Conservation (phyloP, 2,329 filamentous ascomycete species). For the Aspergillaceae sp. region DNA sequence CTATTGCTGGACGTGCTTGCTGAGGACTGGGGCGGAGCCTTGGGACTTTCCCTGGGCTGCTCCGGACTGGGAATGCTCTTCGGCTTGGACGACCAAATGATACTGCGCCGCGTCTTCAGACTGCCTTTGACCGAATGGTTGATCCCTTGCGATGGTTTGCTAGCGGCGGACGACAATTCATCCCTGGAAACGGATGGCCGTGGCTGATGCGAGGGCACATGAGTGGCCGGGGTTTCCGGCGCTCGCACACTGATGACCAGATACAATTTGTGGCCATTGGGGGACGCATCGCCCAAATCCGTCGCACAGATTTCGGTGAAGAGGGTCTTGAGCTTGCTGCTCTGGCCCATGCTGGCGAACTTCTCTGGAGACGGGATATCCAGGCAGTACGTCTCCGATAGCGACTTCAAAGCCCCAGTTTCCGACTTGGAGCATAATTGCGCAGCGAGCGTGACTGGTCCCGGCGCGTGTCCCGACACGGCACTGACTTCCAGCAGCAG, state of each 20-base stretch:
- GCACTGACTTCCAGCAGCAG: constrained; percentile 79
- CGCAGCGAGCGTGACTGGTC: constrained; percentile 66
- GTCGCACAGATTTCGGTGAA: constrained; percentile 77
- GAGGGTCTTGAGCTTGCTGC: constrained; percentile 67
- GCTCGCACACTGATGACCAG: constrained; percentile 73
- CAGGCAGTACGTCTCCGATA: constrained; percentile 78
- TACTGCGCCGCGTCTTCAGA: constrained; percentile 34
- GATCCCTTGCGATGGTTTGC: constrained; percentile 17
- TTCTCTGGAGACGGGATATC: constrained; percentile 67
- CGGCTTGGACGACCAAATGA: constrained; percentile 36
- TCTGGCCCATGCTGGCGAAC: constrained; percentile 56
- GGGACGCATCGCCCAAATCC: constrained; percentile 58
- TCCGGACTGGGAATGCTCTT: constrained; percentile 24
- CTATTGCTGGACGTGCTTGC: constrained; percentile 22
- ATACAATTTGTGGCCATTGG: constrained; percentile 63
- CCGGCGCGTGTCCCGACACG: constrained; percentile 67
- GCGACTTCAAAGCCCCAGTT: constrained; percentile 52
- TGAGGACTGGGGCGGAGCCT: constrained; percentile 23
- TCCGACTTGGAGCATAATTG: constrained; percentile 66
- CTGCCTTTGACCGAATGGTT: constrained; percentile 29
- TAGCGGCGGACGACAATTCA: constrained; percentile 15
- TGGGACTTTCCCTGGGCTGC: constrained; percentile 18
- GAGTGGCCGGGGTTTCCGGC: constrained; percentile 38
- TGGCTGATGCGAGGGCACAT: constrained; percentile 14
- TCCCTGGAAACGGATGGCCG: constrained; percentile 28